Conservation (phyloP, 257 asterid species). For the Nicotiana otophora region DNA sequence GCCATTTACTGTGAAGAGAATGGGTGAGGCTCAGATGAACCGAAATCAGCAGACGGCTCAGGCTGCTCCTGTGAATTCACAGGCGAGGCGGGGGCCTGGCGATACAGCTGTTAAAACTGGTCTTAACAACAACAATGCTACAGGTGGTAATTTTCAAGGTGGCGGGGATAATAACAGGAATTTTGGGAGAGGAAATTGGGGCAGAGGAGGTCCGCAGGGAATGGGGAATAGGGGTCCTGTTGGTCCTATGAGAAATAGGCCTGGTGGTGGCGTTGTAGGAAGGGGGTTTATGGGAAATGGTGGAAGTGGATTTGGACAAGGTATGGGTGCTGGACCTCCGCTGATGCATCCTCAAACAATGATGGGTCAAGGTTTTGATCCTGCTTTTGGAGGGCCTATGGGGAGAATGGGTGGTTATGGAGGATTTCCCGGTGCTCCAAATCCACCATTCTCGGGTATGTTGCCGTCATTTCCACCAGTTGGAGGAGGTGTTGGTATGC, state of each 20-base stretch:
- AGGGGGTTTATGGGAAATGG: slow-evolving; percentile 65
- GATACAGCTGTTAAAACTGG: slow-evolving; percentile 47
- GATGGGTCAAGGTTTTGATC: slow-evolving; percentile 97
- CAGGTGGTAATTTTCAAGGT: slow-evolving; percentile 37
- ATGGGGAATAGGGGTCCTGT: slow-evolving; percentile 36
- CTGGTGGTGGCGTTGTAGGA: slow-evolving; percentile 54
- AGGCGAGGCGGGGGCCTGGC: slow-evolving; percentile 54
- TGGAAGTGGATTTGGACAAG: slow-evolving; percentile 69
- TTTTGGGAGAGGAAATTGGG: slow-evolving; percentile 91
- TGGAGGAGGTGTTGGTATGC: slow-evolving; percentile 58
- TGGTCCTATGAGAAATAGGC: slow-evolving; percentile 42
- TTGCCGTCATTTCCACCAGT: slow-evolving; percentile 69
- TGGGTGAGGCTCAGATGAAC: slow-evolving; percentile 75
- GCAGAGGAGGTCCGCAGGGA: slow-evolving; percentile 36
- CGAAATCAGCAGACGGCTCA: slow-evolving; percentile 54
- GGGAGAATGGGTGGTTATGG: slow-evolving; percentile 82
- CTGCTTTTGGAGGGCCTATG: slow-evolving; percentile 90
- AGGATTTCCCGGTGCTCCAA: slow-evolving; percentile 72
- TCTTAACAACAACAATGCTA: slow-evolving; percentile 33
- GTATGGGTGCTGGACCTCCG: slow-evolving; percentile 70
- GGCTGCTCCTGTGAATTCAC: slow-evolving; percentile 26
- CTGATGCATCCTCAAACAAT: slow-evolving; percentile 78
- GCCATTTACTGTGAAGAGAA: slow-evolving; percentile 67
- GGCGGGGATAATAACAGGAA: slow-evolving; percentile 32
- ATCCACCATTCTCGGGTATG: slow-evolving; percentile 68